A percentile compares a stretch with the other conserved stretches of the same genome.
Evolutionary conservation across 106 monocot genomes (phyloP).

Genomic region (Dendrobium huoshanense): DNA sequence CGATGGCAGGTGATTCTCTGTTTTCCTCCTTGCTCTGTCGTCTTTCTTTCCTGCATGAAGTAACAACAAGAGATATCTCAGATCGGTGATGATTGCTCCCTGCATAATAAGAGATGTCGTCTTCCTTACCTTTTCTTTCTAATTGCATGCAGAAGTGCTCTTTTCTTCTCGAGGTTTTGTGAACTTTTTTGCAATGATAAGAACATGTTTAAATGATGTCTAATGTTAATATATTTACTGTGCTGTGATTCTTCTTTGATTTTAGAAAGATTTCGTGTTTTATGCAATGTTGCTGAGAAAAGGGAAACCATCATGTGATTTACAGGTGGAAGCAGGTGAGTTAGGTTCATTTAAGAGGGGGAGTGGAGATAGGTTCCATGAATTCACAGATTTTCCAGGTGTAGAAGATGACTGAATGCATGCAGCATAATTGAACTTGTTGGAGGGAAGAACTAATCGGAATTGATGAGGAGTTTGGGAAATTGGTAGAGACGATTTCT

Average conservation of each 20-base stretch:
- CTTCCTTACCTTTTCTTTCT: neutral
- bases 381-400: too few species aligned
- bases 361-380: neutral
- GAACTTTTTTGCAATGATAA: too few species aligned
- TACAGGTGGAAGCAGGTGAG: neutral
- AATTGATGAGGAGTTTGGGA: neutral
- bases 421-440: neutral
- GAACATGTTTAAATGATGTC: neutral
- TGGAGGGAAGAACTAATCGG: neutral
- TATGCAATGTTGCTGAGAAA: neutral
- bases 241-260: neutral
- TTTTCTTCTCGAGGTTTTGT: neutral
- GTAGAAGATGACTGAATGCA: neutral
- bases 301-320: slow-evolving; percentile 19
- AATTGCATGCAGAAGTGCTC: neutral
- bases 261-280: neutral
- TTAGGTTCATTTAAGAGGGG: slow-evolving; percentile 9
- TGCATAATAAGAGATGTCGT: too few species aligned
- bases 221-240: neutral
- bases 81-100: neutral
- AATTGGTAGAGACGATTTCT: neutral
- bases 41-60: neutral
- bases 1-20: neutral
- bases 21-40: neutral
- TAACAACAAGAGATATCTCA: neutral